Evolutionary conservation across 2,329 filamentous ascomycete species (phyloP).

Genomic region (Verticillium alfalfae): DNA sequence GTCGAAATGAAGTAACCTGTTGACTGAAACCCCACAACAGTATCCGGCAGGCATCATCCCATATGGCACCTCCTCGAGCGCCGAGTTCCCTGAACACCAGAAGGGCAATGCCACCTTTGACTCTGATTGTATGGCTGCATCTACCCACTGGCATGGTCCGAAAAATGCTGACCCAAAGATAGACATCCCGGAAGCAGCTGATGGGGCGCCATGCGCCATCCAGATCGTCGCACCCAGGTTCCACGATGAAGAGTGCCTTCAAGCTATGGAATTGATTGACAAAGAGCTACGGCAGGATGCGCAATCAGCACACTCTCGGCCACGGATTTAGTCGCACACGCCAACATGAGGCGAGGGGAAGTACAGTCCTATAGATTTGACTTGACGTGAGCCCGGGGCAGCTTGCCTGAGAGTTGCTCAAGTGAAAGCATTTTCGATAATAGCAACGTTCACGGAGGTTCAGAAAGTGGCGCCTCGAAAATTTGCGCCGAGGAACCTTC

Average conservation of each 20-base stretch:
- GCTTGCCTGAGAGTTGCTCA: no score
- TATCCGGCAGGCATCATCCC: constrained; percentile 46
- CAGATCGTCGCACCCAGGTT: constrained; percentile 39
- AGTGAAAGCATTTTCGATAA: no score
- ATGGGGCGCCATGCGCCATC: constrained; percentile 38
- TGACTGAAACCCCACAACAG: constrained; percentile 15
- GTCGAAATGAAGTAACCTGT: background rate
- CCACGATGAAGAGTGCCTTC: constrained; percentile 40
- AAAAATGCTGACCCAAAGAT: background rate
- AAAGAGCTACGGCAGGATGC: background rate
- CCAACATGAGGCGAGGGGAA: no score
- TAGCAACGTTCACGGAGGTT: no score
- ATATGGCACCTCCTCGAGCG: constrained; percentile 32
- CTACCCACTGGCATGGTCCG: fast-evolving
- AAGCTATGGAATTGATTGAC: constrained; percentile 22
- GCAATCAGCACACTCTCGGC: no score
- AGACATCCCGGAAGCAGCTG: constrained; percentile 29
- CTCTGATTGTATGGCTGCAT: constrained; percentile 25
- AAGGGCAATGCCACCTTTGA: constrained; percentile 19
- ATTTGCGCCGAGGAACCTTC: no score
- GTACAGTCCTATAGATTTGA: no score
- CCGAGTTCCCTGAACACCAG: constrained; percentile 23
- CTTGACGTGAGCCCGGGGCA: no score
- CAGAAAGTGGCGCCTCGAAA: no score
- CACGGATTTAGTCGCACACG: background rate